Conservation (phyloP, 176 grass and related monocot species). For the Musa troglodytarum region DNA sequence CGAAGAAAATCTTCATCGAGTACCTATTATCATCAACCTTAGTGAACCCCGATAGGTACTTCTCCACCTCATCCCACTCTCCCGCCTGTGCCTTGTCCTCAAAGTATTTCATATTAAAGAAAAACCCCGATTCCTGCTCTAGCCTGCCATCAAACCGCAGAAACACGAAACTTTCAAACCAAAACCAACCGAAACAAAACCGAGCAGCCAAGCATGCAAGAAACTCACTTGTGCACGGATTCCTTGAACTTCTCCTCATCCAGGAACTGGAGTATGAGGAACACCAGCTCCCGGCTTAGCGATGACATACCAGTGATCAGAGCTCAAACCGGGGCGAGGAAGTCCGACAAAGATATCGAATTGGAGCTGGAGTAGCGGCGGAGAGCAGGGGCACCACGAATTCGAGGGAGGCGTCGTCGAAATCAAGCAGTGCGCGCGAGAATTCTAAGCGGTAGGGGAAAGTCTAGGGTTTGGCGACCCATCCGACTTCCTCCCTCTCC, state of each 20-base stretch:
- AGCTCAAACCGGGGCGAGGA: constrained; percentile 11
- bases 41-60: constrained; percentile 92
- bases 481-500: constrained; percentile 65
- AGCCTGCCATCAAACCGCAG: constrained; percentile 38
- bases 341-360: neutral
- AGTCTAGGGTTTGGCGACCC: constrained; percentile 64
- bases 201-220: neutral
- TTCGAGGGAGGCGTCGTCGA: neutral
- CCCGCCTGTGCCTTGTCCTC: constrained; percentile 80
- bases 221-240: constrained; percentile 76
- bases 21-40: constrained; percentile 98
- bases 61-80: constrained; percentile 97
- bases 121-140: constrained; percentile 90
- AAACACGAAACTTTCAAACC: constrained; percentile 3
- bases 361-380: constrained; percentile 5
- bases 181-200: neutral
- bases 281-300: constrained; percentile 94
- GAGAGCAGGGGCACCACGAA: neutral
- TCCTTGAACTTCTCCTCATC: constrained; percentile 99
- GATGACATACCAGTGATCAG: constrained; percentile 52
- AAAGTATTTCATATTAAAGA: constrained; percentile 95
- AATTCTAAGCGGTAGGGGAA: neutral
- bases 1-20: constrained; percentile 99
- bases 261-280: constrained; percentile 98
- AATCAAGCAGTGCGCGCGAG: neutral